phyloP scores from a whole-genome alignment of 768 basidiomycete species.

The Phylloporus arenicola region DNA sequence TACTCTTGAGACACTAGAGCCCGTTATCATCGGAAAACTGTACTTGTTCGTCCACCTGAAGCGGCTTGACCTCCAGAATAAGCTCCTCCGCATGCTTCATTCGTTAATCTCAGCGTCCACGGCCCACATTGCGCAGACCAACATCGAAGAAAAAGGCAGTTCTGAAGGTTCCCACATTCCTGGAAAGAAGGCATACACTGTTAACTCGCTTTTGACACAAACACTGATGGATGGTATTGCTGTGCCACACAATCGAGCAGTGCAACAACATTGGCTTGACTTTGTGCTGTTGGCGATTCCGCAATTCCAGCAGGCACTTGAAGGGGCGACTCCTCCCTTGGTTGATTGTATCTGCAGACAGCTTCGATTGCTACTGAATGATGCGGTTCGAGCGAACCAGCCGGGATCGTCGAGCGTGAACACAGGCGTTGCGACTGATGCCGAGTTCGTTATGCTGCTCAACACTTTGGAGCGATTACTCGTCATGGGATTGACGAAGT shows the following conservation, averaged over 20 bases:
- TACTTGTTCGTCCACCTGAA: slow-evolving; percentile 64
- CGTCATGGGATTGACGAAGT: slow-evolving; percentile 61
- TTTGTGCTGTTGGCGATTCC: slow-evolving; percentile 89
- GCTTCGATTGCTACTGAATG: slow-evolving; percentile 49
- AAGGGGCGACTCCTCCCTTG: slow-evolving; percentile 63
- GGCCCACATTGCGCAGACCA: slow-evolving; percentile 27
- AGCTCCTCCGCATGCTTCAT: slow-evolving; percentile 86
- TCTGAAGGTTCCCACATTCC: slow-evolving; percentile 32
- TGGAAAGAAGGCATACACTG: slow-evolving; percentile 36
- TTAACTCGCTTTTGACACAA: slow-evolving; percentile 71
- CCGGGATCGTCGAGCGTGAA: slow-evolving; percentile 38
- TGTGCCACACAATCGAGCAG: slow-evolving; percentile 59
- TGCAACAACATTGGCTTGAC: slow-evolving; percentile 94
- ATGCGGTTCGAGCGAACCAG: slow-evolving; percentile 44
- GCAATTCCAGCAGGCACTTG: slow-evolving; percentile 71
- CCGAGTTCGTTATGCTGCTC: slow-evolving; percentile 79
- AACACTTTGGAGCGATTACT: slow-evolving; percentile 81
- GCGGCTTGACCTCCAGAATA: slow-evolving; percentile 85
- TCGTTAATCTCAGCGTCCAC: slow-evolving; percentile 69
- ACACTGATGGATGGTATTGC: slow-evolving; percentile 79
- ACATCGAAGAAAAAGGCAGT: slow-evolving; percentile 29
- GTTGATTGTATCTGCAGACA: slow-evolving; percentile 77
- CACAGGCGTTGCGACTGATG: slow-evolving; percentile 58
- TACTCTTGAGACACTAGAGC: slow-evolving; percentile 60
- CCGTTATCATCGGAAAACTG: slow-evolving; percentile 67